Evolutionary conservation across 805 yeast species (phyloP).

Genomic region (Saccharomycopsis fibuligera): DNA sequence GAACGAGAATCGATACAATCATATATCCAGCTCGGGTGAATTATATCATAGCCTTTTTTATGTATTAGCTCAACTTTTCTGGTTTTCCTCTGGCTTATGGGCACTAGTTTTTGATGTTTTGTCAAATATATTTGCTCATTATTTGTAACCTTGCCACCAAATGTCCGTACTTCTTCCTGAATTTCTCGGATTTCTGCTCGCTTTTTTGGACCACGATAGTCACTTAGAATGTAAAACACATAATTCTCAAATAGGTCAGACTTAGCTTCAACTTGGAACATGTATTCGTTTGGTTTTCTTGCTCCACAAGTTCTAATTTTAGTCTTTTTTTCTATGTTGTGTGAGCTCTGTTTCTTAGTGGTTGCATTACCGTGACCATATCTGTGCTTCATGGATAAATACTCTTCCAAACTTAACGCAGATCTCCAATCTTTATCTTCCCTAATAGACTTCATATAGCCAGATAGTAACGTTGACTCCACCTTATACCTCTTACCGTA

Average conservation of each 20-base stretch:
- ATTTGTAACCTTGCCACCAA: constrained; percentile 46
- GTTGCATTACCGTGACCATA: too few relatives aligned
- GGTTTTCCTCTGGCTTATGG: constrained; percentile 35
- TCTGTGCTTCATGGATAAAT: constrained; percentile 34
- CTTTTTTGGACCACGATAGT: constrained; percentile 29
- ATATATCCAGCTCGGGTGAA: constrained; percentile 65
- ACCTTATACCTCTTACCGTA: constrained; percentile 46
- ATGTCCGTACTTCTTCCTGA: constrained; percentile 31
- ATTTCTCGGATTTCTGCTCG: constrained; percentile 33
- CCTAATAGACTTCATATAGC: constrained; percentile 63
- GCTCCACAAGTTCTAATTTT: constrained; percentile 22
- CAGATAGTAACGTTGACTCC: constrained; percentile 68
- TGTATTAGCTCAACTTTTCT: constrained; percentile 33
- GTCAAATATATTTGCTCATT: constrained; percentile 27
- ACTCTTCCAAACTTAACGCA: constrained; percentile 51
- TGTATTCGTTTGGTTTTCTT: constrained; percentile 22
- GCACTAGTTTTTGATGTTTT: constrained; percentile 24
- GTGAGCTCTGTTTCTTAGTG: constrained; percentile 26
- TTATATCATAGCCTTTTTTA: constrained; percentile 49
- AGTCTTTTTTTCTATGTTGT: constrained; percentile 20
- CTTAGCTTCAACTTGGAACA: constrained; percentile 18
- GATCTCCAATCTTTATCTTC: constrained; percentile 59
- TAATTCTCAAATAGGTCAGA: constrained; percentile 39
- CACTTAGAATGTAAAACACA: constrained; percentile 49
- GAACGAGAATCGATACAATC: constrained; percentile 46